These are phyloP conservation scores for Botryococcus braunii DNA, from an alignment of 163 green algal genomes.

Conservation along the genomic window DNA sequence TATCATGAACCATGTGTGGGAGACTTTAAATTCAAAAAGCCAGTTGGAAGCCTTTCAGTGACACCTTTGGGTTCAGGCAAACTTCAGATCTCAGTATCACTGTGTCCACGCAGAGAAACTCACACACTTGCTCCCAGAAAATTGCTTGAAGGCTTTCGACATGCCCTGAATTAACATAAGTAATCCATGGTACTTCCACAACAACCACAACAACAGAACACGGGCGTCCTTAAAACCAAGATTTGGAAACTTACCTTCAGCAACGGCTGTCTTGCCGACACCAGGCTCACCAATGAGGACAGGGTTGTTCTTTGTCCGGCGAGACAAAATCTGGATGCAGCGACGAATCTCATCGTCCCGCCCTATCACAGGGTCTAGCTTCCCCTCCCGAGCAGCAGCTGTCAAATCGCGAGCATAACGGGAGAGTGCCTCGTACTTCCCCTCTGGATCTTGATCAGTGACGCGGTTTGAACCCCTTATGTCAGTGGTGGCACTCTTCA, in stretches of 20 bases:
- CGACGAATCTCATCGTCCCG: conserved; percentile 84
- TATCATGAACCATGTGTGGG: too few relatives aligned
- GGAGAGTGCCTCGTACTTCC: conserved; percentile 88
- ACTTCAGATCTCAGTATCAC: too few relatives aligned
- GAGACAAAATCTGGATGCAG: conserved; percentile 85
- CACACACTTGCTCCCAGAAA: too few relatives aligned
- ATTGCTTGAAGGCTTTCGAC: too few relatives aligned
- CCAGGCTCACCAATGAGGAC: conserved; percentile 89
- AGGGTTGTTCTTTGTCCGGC: conserved; percentile 96
- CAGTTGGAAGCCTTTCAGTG: too few relatives aligned
- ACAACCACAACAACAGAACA: too few relatives aligned
- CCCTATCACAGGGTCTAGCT: conserved; percentile 95
- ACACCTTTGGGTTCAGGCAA: too few relatives aligned
- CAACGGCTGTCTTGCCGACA: conserved; percentile 87
- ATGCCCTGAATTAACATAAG: too few relatives aligned
- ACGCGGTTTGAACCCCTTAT: conserved; percentile 42
- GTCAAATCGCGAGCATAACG: conserved; percentile 94
- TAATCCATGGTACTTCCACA: too few relatives aligned
- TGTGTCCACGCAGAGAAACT: too few relatives aligned
- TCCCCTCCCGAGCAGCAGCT: conserved; percentile 66
- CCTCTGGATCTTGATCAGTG: conserved; percentile 57
- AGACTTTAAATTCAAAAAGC: too few relatives aligned
- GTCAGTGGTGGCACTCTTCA: conserved; percentile 73
- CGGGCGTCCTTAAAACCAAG: too few relatives aligned
- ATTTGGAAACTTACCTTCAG: conserved; percentile 57